Percentiles rank a stretch among this genome's conserved stretches.
Evolutionary conservation across 495 filamentous ascomycete species (phyloP).

Genomic region (Paragyromitra xinjiangensis): DNA sequence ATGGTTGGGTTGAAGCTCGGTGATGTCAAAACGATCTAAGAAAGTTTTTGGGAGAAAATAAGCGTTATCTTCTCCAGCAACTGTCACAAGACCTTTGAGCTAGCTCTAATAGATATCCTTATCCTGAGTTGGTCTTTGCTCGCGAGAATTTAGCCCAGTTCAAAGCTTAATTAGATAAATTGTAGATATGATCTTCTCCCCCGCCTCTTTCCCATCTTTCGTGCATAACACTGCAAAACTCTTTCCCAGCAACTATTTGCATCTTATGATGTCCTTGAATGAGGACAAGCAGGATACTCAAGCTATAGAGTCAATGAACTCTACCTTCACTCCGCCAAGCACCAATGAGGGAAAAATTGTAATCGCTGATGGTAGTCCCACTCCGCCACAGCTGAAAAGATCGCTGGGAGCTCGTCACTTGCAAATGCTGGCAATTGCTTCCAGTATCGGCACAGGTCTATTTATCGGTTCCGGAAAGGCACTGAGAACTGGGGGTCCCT

Average conservation of each 20-base stretch:
- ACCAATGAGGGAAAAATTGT: not conserved
- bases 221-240: not conserved
- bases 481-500: slow-evolving; percentile 61
- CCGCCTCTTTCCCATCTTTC: not conserved
- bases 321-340: not conserved
- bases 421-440: slow-evolving; percentile 75
- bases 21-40: not conserved
- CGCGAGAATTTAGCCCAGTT: not conserved
- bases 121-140: slow-evolving; percentile 1
- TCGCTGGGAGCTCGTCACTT: slow-evolving; percentile 74
- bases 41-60: not conserved
- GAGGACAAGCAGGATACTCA: not conserved
- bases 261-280: slow-evolving; percentile 10
- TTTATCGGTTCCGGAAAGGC: slow-evolving; percentile 65
- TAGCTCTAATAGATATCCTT: not conserved
- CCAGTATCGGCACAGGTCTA: slow-evolving; percentile 72
- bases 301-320: not conserved
- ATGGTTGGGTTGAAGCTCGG: not conserved
- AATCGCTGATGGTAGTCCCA: not conserved
- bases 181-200: not conserved
- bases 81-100: not conserved
- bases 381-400: slow-evolving; percentile 61
- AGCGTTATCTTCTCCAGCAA: not conserved
- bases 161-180: not conserved
- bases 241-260: not conserved